Evolutionary conservation across 2,329 filamentous ascomycete species (phyloP).

Genomic region (Didymella pinodella): DNA sequence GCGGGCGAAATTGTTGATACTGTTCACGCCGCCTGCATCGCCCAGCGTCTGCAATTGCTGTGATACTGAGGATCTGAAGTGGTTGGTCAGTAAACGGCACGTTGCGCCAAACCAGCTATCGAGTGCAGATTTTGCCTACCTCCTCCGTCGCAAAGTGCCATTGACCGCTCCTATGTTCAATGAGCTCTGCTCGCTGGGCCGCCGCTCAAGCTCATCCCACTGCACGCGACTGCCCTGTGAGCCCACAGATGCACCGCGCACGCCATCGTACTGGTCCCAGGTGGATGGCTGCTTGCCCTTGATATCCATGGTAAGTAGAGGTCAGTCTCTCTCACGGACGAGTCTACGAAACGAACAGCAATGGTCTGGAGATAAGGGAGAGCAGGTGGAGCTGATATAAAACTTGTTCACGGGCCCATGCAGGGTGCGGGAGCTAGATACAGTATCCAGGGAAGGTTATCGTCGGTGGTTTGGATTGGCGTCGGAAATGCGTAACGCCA

Average conservation of each 20-base stretch:
- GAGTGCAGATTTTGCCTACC: constrained; percentile 35
- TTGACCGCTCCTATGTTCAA: constrained; percentile 35
- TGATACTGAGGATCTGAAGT: constrained; percentile 56
- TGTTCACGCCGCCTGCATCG: constrained; percentile 89
- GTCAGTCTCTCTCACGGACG: constrained; percentile 14
- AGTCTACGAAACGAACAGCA: constrained; percentile 8
- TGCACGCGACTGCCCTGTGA: constrained; percentile 46
- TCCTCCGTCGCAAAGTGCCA: constrained; percentile 48
- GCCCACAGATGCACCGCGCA: constrained; percentile 51
- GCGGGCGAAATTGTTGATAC: constrained; percentile 89
- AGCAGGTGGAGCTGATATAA: constrained; percentile 27
- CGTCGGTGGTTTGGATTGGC: constrained; percentile 40
- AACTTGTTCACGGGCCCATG: constrained; percentile 37
- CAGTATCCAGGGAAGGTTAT: constrained; percentile 35
- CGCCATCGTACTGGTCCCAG: constrained; percentile 58
- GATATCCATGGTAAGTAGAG: constrained; percentile 44
- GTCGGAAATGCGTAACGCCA: constrained; percentile 24
- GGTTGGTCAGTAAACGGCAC: constrained; percentile 12
- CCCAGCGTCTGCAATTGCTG: constrained; percentile 61
- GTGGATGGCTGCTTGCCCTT: constrained; percentile 53
- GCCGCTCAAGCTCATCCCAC: constrained; percentile 48
- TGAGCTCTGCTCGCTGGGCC: constrained; percentile 42
- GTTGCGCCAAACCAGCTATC: constrained; percentile 9
- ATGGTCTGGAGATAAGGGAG: constrained; percentile 13
- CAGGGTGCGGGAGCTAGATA: constrained; percentile 45